phyloP scores from a whole-genome alignment of 345 rosid genomes.

The Eucalyptus dawsonii region DNA sequence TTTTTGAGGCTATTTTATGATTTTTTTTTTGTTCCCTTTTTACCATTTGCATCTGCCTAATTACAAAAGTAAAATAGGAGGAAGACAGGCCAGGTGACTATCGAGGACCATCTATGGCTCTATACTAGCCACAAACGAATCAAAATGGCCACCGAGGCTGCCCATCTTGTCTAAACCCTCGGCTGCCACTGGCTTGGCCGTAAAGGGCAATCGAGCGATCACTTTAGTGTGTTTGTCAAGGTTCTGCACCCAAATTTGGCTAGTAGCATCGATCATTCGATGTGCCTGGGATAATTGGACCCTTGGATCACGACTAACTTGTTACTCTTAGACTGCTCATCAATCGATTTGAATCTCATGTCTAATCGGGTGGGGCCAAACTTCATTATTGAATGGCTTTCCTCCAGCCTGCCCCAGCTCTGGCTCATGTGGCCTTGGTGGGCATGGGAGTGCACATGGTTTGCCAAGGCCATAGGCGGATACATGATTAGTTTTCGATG shows the following conservation, averaged over 20 bases:
- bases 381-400: neutral
- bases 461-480: neutral
- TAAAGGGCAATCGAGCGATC: neutral
- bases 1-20: neutral
- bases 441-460: neutral
- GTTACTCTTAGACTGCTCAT: neutral
- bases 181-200: neutral
- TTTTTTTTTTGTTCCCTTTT: neutral
- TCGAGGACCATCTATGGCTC: neutral
- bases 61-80: neutral
- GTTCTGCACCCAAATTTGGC: neutral
- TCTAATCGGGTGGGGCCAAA: neutral
- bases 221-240: neutral
- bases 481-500: neutral
- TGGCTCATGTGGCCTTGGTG: neutral
- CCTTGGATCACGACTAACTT: neutral
- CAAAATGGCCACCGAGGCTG: neutral
- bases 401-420: neutral
- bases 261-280: neutral
- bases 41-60: neutral
- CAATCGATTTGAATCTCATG: neutral
- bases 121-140: neutral
- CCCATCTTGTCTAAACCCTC: neutral
- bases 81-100: neutral
- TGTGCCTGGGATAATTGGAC: neutral